Conservation (phyloP, 768 basidiomycete species). For the Boletus rufocinnamomeus region DNA sequence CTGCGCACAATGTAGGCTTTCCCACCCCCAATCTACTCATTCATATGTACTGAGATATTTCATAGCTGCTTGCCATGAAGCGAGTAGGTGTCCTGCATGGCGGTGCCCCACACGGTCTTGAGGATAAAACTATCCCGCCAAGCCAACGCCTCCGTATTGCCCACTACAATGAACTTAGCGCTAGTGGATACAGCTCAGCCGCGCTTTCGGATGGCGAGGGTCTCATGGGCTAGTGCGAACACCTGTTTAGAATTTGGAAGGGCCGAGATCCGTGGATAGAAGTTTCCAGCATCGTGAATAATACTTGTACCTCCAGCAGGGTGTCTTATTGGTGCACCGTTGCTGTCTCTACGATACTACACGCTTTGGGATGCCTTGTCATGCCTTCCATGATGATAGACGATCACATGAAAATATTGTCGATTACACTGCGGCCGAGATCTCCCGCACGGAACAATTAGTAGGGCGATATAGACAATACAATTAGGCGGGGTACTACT, state of each 20-base stretch:
- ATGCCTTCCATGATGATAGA: constrained; percentile 11
- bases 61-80: constrained; percentile 46
- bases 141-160: constrained; percentile 72
- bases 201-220: constrained; percentile 62
- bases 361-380: constrained; percentile 13
- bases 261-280: background rate
- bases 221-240: constrained; percentile 37
- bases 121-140: constrained; percentile 70
- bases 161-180: constrained; percentile 55
- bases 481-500: background rate
- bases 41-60: constrained; percentile 7
- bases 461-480: background rate
- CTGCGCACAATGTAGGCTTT: constrained; percentile 73
- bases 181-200: constrained; percentile 54
- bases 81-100: constrained; percentile 56
- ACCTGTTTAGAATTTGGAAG: background rate
- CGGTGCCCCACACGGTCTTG: constrained; percentile 53
- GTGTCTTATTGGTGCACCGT: background rate
- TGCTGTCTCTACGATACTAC: constrained; percentile 16
- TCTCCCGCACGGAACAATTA: no score
- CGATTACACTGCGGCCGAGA: background rate
- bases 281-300: constrained; percentile 10
- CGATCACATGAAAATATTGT: background rate
- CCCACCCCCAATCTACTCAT: accelerated
- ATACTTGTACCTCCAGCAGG: constrained; percentile 1